Base-by-base conservation (phyloP, 495 filamentous ascomycete species). In the Aspergillus olivimuriae region DNA sequence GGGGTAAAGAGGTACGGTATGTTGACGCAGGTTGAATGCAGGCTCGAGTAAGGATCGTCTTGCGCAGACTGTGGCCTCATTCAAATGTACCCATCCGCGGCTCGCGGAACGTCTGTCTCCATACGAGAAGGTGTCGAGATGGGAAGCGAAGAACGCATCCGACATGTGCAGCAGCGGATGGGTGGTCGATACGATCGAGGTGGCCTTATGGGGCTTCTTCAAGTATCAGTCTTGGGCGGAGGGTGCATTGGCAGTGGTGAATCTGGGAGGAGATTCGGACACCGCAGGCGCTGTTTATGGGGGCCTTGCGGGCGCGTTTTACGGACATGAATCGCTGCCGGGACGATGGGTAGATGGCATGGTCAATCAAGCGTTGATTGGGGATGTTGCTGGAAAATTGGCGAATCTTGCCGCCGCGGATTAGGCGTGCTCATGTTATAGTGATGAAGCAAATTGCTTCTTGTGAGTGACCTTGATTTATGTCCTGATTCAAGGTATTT, bases 241-340 rank as follows among this genome's bases (percentile, higher is more conserved):
- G 22, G 70, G 73, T 0, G 70, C 61, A 5, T 42, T 74, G 41
- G 61, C 52, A 23, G 66, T 62, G 3, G 73, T 74, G 0, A 76
- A 74, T 53, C 43, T 68, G 34, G 69, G 72, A 5, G 61, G 65
- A 43, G 71, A 76, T 62, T 61, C 71, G 6, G 75, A 78, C 54
- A 75, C 69, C 5, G 72, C 69, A 7, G 72, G 62, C 6, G 73
- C 72, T 4, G 60, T 75, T 23, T 73, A 72, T 50, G 75, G 72
- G 4, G 70, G 69, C 3, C 41, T 78, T 14, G 68, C 67, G 4
- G 70, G 69, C 1, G 62, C 60, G 2, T 73, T 58, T 47, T 72
- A 75, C 60, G 68, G 66, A 4, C 39, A 59, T 28, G 65, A 60
- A 12, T 44, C 46, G 2, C 61, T 69, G 11, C 64, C 66, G 1